Base-by-base conservation (phyloP, 2,329 filamentous ascomycete genomes). In the Pyrenophora tritici-repentis region DNA sequence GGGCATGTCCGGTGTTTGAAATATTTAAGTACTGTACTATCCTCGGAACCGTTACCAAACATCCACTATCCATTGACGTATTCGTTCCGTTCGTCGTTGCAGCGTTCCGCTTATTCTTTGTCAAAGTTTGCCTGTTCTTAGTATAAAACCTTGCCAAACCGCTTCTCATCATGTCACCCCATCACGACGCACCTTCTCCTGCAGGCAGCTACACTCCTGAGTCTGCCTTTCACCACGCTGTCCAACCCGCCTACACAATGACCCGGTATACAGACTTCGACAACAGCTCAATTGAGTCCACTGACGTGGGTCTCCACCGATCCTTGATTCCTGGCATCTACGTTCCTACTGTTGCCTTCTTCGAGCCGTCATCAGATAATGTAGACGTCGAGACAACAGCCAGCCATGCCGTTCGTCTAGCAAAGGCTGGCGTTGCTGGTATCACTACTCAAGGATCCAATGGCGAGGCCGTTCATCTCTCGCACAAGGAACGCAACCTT, bases 371-470 rank as follows among this genome's bases (percentile, higher is more conserved):
- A 37, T 72, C 70, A 38, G 75, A 78, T 47, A 72, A 75, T 18
- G 65, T 78, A 17, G 76, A 78, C 48, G 47, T 76, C 2, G 65
- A 72, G 31, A 76, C 74, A 9, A 72, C 68, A 29, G 67, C 67
- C 37, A 72, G 62, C 31, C 76, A 78, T 48, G 85, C 87, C 32
- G 81, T 89, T 44, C 84, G 86, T 63, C 83, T 93, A n/a, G 89
- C 88, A 39, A 72, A 81, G 48, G 83, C 87, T 22, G 89, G 89
- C 57, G 83, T 92, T 35, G 82, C 86, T 13, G 88, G 89, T 16
- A 80, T 93, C 39, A 87, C 88, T 41, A 89, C 87, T 9, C 89
- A 91, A 71, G 89, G 89, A 39, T 90, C 87, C 67, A 93, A 93
- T 67, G 89, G 89, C 63, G 90, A 94, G 77, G 89, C 90, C 6